Evolutionary conservation across 495 filamentous ascomycete species (phyloP).

Genomic region (Parmelia sp.): DNA sequence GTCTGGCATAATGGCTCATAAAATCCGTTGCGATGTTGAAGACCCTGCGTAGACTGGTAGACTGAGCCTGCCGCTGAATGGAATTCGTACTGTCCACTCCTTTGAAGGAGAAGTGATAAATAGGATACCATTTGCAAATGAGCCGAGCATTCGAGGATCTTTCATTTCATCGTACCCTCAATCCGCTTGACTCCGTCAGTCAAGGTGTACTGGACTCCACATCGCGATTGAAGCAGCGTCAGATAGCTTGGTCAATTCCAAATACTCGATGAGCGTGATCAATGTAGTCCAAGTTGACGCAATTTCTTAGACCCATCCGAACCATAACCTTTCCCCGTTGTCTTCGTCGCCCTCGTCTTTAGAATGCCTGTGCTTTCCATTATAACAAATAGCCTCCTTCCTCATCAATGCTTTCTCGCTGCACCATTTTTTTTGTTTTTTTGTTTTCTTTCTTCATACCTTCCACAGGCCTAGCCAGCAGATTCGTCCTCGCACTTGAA

Average conservation of each 20-base stretch:
- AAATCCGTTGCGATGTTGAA: too few species aligned
- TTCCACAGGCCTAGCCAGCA: not conserved
- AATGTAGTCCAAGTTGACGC: not conserved
- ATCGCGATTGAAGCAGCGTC: not conserved
- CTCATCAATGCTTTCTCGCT: not conserved
- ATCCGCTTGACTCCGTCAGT: not conserved
- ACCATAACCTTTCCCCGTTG: not conserved
- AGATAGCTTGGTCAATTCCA: not conserved
- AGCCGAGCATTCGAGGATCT: not conserved
- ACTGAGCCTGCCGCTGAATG: not conserved
- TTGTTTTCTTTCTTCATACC: not conserved
- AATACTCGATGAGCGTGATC: not conserved
- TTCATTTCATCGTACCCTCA: not conserved
- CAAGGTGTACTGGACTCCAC: not conserved
- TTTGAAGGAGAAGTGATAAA: not conserved
- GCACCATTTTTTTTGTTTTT: not conserved
- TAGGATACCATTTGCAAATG: not conserved
- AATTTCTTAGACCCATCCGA: not conserved
- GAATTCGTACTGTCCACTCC: not conserved
- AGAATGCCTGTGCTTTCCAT: not conserved
- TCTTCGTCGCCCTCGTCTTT: not conserved
- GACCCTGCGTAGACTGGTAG: too few species aligned
- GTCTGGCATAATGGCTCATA: too few species aligned
- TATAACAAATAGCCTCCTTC: not conserved
- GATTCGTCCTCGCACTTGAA: not conserved